Conservation (phyloP, 2,329 filamentous ascomycete species). For the Zymoseptoria passerinii region DNA sequence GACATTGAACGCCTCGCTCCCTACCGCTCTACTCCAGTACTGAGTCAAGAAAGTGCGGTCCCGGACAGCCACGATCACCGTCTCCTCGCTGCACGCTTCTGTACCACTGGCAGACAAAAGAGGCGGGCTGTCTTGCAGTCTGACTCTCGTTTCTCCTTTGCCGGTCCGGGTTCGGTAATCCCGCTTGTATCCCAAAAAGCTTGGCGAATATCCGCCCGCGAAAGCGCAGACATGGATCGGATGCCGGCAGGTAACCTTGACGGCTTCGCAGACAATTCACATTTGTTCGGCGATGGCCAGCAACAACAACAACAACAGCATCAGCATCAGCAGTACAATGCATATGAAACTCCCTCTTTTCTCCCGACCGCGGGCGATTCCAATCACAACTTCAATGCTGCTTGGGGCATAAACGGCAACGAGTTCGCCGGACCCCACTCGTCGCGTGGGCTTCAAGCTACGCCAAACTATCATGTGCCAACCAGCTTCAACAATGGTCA, state of each 20-base stretch:
- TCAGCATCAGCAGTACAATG: constrained; percentile 19
- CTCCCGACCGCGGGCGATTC: constrained; percentile 22
- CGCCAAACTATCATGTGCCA: constrained; percentile 21
- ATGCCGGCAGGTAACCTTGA: constrained; percentile 12
- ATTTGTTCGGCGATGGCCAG: constrained; percentile 22
- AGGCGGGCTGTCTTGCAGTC: not conserved
- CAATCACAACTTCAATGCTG: constrained; percentile 21
- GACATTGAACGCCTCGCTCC: not conserved
- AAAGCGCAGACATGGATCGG: constrained; percentile 7
- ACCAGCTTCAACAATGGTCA: constrained; percentile 17
- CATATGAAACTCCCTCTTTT: constrained; percentile 25
- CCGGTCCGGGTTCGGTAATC: not conserved
- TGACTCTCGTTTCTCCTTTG: not conserved
- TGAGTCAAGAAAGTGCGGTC: not conserved
- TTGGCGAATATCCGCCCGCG: not conserved
- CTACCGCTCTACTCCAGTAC: not conserved
- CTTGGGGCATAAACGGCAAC: constrained; percentile 28
- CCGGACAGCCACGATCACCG: not conserved
- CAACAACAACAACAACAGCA: not conserved
- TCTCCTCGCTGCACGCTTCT: not conserved
- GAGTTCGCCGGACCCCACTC: constrained; percentile 12
- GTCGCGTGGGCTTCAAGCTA: constrained; percentile 23
- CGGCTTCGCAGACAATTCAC: constrained; percentile 20
- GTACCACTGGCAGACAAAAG: not conserved
- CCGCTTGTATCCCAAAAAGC: not conserved